Conservation (phyloP, 2,329 filamentous ascomycete species). For the Balansia obtecta region DNA sequence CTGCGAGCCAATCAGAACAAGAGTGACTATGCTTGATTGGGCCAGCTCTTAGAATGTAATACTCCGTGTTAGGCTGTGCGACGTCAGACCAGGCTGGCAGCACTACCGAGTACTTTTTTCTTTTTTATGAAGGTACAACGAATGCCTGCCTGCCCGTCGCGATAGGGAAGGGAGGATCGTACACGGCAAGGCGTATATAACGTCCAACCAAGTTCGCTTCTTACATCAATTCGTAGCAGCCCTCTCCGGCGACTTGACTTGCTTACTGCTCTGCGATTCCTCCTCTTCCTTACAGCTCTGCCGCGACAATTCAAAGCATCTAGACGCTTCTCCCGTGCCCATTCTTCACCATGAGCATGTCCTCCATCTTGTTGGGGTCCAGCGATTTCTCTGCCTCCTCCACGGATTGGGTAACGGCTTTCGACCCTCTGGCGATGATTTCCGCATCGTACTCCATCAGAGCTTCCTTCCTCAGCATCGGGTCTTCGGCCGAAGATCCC, state of each 20-base stretch:
- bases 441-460: slow-evolving; percentile 20
- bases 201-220: background rate
- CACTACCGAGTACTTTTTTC: too few relatives aligned
- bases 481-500: slow-evolving; percentile 2
- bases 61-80: too few relatives aligned
- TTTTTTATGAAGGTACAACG: too few relatives aligned
- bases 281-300: background rate
- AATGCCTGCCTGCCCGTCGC: background rate
- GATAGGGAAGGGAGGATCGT: too few relatives aligned
- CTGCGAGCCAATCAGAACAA: too few relatives aligned
- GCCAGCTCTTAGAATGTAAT: too few relatives aligned
- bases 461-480: slow-evolving; percentile 7
- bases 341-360: slow-evolving; percentile 21
- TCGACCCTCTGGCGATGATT: slow-evolving; percentile 19
- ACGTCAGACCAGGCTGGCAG: too few relatives aligned
- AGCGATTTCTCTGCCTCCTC: slow-evolving; percentile 20
- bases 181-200: background rate
- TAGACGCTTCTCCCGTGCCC: slow-evolving; percentile 13
- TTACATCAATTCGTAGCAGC: too few relatives aligned
- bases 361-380: slow-evolving; percentile 14
- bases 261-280: background rate
- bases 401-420: slow-evolving; percentile 22
- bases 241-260: background rate
- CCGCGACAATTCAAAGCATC: background rate
- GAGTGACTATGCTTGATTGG: too few relatives aligned